Evolutionary conservation across 1,284 basidiomycete genomes (phyloP), one percentile per base, ranked within the genome.

Genomic region (Ceratobasidium sp.): DNA sequence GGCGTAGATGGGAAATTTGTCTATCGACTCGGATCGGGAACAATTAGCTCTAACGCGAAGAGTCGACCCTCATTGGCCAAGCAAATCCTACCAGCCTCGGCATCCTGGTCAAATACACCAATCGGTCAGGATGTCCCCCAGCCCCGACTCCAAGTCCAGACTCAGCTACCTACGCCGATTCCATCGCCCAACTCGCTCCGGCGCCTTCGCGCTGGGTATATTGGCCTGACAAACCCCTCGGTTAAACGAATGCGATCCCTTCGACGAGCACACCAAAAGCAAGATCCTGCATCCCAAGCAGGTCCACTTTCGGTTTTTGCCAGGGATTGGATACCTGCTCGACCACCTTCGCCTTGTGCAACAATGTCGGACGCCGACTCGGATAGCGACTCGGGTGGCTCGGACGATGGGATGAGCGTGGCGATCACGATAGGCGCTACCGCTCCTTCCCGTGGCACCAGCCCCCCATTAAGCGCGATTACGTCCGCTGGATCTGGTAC

Each of bases 191-290:
- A 48, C 43, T 39, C 67, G 21, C 67, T 53, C 21, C 39, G 67
- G 28, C 53, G 55, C 6, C 50, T 70, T 2, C 53, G 67, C 18
- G 41, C 67, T 16, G 67, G 67, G 3, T 70, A 70, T 26, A 50
- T 70, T 9, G 55, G 50, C 5, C 39, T 70, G 30, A 70, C 67
- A 16, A 70, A 70, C 43, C 67, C 67, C 16, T 70, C 67, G 41
- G 67, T 55, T 41, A 70, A 70, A 59, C 67, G 67, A 10, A 32
- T 70, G 5, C 67, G 67, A 18, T 58, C 67, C n/a, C 67, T 70
- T 50, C 36, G 43, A 14, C 67, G 30, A 26, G 53, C 55, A 9
- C 55, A 70, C 43, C 21, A 34, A 23, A 45, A 59, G 21, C 32
- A 41, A 18, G 45, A 28, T 3, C n/a, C 34, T 14, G 23, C 8